Conservation (phyloP, 139 green algal species). For the Chlorella sp. region DNA sequence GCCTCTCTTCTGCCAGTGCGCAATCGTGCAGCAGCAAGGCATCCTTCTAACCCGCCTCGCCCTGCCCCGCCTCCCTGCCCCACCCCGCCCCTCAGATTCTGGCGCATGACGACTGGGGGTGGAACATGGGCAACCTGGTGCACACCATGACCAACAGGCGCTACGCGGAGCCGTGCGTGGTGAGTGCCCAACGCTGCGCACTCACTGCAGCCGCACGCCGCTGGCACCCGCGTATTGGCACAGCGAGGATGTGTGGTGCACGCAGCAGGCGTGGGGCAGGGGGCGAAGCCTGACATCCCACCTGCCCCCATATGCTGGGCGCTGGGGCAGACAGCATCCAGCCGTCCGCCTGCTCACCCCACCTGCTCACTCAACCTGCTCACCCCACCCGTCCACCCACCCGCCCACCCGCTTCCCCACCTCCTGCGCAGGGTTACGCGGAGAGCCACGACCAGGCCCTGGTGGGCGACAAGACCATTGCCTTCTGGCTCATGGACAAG, state of each 20-base stretch:
- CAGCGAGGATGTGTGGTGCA: too few species aligned
- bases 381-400: not conserved
- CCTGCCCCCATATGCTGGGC: too few species aligned
- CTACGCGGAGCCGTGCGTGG: conserved; percentile 92
- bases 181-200: not conserved
- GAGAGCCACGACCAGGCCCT: conserved; percentile 92
- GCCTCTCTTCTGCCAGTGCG: too few species aligned
- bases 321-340: too few species aligned
- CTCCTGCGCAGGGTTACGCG: conserved; percentile 76
- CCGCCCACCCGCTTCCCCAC: not conserved
- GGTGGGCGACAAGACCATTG: conserved; percentile 86
- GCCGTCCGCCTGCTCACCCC: not conserved
- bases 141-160: conserved; percentile 96
- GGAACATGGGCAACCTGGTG: conserved; percentile 94
- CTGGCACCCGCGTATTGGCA: not conserved
- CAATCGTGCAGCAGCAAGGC: too few species aligned
- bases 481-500: conserved; percentile 99
- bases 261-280: too few species aligned
- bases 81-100: conserved; percentile 38
- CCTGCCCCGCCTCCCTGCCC: not conserved
- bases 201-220: not conserved
- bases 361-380: not conserved
- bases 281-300: too few species aligned
- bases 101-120: conserved; percentile 83
- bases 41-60: not conserved